phyloP scores from a whole-genome alignment of 345 rosid genomes.

The Camelina neglecta region DNA sequence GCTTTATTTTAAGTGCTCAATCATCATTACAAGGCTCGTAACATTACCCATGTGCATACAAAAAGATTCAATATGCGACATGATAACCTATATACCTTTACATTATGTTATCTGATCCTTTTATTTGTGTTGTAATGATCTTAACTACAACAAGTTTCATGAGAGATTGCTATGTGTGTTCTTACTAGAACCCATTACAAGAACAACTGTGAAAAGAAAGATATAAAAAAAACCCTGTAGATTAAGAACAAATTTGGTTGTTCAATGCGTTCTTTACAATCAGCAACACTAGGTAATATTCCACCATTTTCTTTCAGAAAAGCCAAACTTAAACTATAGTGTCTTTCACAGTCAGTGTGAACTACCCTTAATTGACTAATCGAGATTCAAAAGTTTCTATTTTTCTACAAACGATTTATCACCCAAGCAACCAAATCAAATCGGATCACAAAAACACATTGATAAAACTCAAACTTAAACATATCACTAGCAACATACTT shows the following conservation, averaged over 20 bases:
- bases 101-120: slow-evolving; percentile 7
- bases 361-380: background rate
- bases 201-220: background rate
- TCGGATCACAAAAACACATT: background rate
- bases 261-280: background rate
- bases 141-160: slow-evolving; percentile 5
- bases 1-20: slow-evolving; percentile 29
- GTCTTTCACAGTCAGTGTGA: background rate
- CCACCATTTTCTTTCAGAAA: background rate
- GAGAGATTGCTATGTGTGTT: background rate
- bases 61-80: background rate
- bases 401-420: background rate
- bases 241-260: background rate
- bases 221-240: background rate
- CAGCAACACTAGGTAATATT: background rate
- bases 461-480: background rate
- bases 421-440: background rate
- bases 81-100: background rate
- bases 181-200: background rate
- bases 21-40: slow-evolving; percentile 28
- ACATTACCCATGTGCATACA: slow-evolving; percentile 26
- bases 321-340: slow-evolving; percentile 3
- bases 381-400: slow-evolving; percentile 5
- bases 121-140: background rate
- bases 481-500: slow-evolving; percentile 1